Conservation (phyloP, 2,329 filamentous ascomycete species). For the Penicillium sp. region DNA sequence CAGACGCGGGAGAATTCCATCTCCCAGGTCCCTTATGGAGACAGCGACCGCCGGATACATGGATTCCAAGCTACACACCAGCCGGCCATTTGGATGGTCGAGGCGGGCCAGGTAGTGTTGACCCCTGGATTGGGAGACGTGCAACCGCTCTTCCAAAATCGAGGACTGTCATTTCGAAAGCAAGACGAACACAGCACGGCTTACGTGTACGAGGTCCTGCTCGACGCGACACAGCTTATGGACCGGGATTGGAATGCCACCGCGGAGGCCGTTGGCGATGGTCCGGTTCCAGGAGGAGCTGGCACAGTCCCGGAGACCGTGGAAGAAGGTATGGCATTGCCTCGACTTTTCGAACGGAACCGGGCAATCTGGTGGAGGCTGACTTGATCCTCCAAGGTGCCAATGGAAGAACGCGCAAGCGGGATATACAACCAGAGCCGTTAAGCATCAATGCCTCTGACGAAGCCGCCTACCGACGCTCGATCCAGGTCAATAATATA, state of each 20-base stretch:
- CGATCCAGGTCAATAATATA: conserved; percentile 20
- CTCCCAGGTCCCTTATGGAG: conserved; percentile 56
- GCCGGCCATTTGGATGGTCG: conserved; percentile 61
- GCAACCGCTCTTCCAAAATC: conserved; percentile 48
- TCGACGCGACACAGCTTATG: conserved; percentile 47
- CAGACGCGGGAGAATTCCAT: conserved; percentile 59
- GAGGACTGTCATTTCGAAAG: conserved; percentile 52
- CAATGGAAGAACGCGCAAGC: conserved; percentile 47
- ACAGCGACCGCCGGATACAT: conserved; percentile 53
- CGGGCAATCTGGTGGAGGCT: not conserved
- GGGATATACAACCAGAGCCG: conserved; percentile 17
- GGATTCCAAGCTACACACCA: conserved; percentile 60
- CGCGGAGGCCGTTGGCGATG: conserved; percentile 37
- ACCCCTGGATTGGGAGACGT: conserved; percentile 46
- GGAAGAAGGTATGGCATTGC: conserved; percentile 26
- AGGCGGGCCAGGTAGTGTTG: conserved; percentile 55
- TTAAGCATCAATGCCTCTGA: not conserved
- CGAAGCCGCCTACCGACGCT: conserved; percentile 7
- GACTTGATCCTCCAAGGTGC: conserved; percentile 36
- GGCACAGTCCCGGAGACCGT: conserved; percentile 46
- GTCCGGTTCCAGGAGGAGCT: conserved; percentile 51
- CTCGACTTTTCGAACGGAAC: not conserved
- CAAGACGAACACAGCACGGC: conserved; percentile 52
- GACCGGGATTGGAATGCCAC: conserved; percentile 47
- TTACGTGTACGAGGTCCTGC: conserved; percentile 55